A percentile compares a stretch with the other conserved stretches of the same genome.
phyloP scores from a whole-genome alignment of 2,329 filamentous ascomycete species.

The Fusarium caatingaense region DNA sequence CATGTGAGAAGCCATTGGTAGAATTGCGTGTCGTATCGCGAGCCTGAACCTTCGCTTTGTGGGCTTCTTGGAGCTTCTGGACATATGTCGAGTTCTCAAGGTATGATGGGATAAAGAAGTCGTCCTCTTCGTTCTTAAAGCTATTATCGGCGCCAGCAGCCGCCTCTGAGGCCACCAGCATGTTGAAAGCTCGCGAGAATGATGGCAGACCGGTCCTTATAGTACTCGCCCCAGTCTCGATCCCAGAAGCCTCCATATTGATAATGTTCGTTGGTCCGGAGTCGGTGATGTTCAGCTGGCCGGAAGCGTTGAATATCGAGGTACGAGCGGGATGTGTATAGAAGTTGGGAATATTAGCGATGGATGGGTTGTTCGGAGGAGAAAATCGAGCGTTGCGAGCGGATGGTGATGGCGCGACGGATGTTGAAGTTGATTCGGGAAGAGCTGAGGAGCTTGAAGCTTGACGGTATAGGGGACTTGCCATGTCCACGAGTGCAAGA shows the following conservation, averaged over 20 bases:
- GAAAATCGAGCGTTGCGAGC: conserved; percentile 35
- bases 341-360: conserved; percentile 38
- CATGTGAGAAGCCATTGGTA: conserved; percentile 41
- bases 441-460: conserved; percentile 39
- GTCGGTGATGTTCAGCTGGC: conserved; percentile 47
- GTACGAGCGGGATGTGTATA: conserved; percentile 49
- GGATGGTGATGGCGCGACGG: conserved; percentile 33
- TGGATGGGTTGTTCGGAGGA: conserved; percentile 28
- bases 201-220: conserved; percentile 54
- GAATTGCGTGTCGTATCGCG: conserved; percentile 56
- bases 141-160: conserved; percentile 38
- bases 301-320: conserved; percentile 62
- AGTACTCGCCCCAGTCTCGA: conserved; percentile 43
- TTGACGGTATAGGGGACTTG: conserved; percentile 40
- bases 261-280: conserved; percentile 22
- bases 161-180: conserved; percentile 55
- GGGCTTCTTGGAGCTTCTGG: conserved; percentile 76
- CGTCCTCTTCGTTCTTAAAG: conserved; percentile 48
- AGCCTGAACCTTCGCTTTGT: conserved; percentile 68
- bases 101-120: conserved; percentile 88
- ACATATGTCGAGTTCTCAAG: conserved; percentile 82
- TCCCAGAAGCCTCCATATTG: conserved; percentile 51
- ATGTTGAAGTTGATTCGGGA: conserved; percentile 39
- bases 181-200: conserved; percentile 66
- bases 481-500: conserved; percentile 39